A percentile compares a stretch with the other conserved stretches of the same genome.
phyloP scores from a whole-genome alignment of 345 rosid genomes.

The Pugionium cornutum region DNA sequence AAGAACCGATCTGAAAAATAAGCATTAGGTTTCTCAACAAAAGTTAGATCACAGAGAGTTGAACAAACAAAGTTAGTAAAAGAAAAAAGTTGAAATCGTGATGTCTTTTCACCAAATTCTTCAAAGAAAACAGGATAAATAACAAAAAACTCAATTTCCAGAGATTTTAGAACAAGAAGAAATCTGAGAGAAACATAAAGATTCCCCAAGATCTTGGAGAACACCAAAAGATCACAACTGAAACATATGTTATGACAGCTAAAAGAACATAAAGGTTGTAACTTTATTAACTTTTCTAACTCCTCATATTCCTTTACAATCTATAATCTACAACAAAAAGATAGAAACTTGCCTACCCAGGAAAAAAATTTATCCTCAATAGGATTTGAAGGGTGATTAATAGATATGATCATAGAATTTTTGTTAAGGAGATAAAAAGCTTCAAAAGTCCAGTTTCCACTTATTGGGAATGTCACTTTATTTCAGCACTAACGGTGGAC shows the following conservation, averaged over 20 bases:
- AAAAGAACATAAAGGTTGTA: slow-evolving; percentile 19
- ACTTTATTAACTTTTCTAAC: slow-evolving; percentile 6
- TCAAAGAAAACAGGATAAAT: background rate
- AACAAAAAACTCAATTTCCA: background rate
- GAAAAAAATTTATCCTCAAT: slow-evolving; percentile 6
- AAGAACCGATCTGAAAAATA: background rate
- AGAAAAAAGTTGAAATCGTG: background rate
- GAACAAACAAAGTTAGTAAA: slow-evolving; percentile 13
- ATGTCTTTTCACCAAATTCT: slow-evolving; percentile 1
- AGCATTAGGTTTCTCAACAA: slow-evolving; percentile 9
- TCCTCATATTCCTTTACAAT: background rate
- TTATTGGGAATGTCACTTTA: slow-evolving; percentile 33
- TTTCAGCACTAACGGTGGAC: slow-evolving; percentile 27
- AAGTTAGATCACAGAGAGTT: slow-evolving; percentile 17
- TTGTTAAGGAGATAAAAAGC: slow-evolving; percentile 4
- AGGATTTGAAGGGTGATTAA: slow-evolving; percentile 20
- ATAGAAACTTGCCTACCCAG: background rate
- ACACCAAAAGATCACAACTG: slow-evolving; percentile 29
- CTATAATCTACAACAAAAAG: slow-evolving; percentile 5
- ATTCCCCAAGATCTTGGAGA: slow-evolving; percentile 27
- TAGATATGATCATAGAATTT: slow-evolving; percentile 26
- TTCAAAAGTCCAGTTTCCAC: slow-evolving; percentile 35
- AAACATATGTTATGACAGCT: slow-evolving; percentile 16
- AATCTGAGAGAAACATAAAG: slow-evolving; percentile 3
- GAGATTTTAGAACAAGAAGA: background rate